Conservation (phyloP, 2,329 filamentous ascomycete species). For the Diplocarpon rosae region DNA sequence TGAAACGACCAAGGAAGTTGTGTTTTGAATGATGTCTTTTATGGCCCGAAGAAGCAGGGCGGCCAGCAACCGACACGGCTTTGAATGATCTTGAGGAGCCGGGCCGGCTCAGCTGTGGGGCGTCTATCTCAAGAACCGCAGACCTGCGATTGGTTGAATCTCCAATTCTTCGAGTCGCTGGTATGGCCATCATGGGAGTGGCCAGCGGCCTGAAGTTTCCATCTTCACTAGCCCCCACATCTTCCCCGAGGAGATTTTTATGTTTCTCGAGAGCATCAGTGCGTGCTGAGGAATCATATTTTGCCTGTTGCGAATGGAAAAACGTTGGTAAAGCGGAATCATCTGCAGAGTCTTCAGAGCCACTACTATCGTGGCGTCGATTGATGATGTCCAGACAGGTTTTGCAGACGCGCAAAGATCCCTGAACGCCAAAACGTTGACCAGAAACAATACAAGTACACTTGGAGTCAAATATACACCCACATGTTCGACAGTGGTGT, state of each 20-base stretch:
- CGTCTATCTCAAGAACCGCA: constrained; percentile 81
- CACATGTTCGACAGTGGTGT: constrained; percentile 90
- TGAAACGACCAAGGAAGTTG: constrained; percentile 68
- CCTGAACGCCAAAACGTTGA: constrained; percentile 74
- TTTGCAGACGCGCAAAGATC: constrained; percentile 81
- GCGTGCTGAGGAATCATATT: constrained; percentile 31
- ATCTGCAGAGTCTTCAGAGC: constrained; percentile 77
- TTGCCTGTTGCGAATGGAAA: constrained; percentile 43
- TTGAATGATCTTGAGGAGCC: constrained; percentile 84
- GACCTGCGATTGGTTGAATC: constrained; percentile 77
- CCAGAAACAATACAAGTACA: constrained; percentile 90
- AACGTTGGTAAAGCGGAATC: constrained; percentile 57
- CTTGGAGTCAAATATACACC: constrained; percentile 97
- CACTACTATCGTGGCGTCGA: constrained; percentile 75
- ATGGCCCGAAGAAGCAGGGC: constrained; percentile 70
- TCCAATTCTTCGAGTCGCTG: constrained; percentile 51
- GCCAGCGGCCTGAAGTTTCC: constrained; percentile 41
- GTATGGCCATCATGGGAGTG: constrained; percentile 64
- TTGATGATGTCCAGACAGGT: constrained; percentile 87
- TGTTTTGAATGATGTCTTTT: constrained; percentile 82
- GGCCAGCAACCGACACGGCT: constrained; percentile 49
- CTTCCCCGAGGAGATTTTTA: constrained; percentile 28
- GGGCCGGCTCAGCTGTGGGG: constrained; percentile 75
- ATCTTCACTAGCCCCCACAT: constrained; percentile 25
- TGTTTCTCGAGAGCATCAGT: constrained; percentile 25